These are phyloP conservation scores for Aspergillus proliferans DNA, from an alignment of 2,329 filamentous ascomycete species.

Conservation along the genomic window DNA sequence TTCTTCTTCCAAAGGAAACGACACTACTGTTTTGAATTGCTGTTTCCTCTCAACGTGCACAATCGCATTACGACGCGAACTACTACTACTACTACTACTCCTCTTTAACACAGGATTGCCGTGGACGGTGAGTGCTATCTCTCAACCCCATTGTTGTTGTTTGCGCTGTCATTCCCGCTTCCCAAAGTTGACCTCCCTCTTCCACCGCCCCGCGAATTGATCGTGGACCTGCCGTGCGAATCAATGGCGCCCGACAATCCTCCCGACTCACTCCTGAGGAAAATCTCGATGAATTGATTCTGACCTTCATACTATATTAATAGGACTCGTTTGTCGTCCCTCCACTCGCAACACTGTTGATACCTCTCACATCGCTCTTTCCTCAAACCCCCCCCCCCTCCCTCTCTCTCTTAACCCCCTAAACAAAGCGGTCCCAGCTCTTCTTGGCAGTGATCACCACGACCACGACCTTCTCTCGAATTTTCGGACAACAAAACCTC, in stretches of 20 bases:
- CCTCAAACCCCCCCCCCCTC: not conserved
- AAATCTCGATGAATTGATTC: not conserved
- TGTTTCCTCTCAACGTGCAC: no score
- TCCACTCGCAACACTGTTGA: not conserved
- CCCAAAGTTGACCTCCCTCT: not conserved
- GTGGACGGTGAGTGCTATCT: not conserved
- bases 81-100: not conserved
- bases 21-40: no score
- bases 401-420: not conserved
- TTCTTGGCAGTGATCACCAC: conserved; percentile 1
- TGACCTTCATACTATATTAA: not conserved
- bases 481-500: not conserved
- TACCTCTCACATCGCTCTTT: not conserved
- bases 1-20: not conserved
- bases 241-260: not conserved
- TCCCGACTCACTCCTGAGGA: not conserved
- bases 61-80: no score
- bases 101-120: not conserved
- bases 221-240: not conserved
- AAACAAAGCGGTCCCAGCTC: not conserved
- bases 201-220: not conserved
- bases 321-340: not conserved
- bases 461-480: not conserved
- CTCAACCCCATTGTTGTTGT: not conserved
- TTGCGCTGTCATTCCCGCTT: not conserved